phyloP scores from a whole-genome alignment of 176 grass and related monocot genomes.

The Oryza glaberrima region DNA sequence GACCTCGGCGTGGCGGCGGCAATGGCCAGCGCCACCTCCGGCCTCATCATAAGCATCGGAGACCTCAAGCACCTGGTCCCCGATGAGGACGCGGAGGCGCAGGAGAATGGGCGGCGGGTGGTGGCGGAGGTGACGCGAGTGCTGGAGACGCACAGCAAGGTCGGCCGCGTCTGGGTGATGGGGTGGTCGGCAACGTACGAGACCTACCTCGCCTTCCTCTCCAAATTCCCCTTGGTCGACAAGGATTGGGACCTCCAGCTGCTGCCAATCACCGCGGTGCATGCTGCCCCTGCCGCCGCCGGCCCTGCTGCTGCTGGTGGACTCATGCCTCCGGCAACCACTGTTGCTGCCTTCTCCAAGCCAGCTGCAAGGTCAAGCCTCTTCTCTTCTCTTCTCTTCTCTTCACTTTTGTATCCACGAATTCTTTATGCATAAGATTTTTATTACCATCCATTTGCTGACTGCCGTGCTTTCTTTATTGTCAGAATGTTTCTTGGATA shows the following conservation, averaged over 20 bases:
- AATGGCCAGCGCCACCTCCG: conserved; percentile 8
- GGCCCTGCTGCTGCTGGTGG: neutral
- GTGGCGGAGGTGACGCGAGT: conserved; percentile 79
- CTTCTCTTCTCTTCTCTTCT: conserved; percentile 18
- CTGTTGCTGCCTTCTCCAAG: conserved; percentile 38
- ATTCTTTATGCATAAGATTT: conserved; percentile 1
- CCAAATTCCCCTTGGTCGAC: conserved; percentile 85
- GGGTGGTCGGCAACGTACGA: conserved; percentile 93
- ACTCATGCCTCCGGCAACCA: conserved; percentile 15
- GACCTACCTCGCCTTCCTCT: conserved; percentile 89
- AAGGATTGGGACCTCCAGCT: conserved; percentile 96
- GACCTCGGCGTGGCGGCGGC: conserved; percentile 32
- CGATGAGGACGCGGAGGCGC: conserved; percentile 30
- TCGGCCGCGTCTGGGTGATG: conserved; percentile 66
- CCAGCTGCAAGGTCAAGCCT: conserved; percentile 48
- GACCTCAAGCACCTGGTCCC: conserved; percentile 77
- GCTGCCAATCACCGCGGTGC: conserved; percentile 69
- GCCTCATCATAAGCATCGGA: conserved; percentile 69
- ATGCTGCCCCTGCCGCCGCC: conserved; percentile 14
- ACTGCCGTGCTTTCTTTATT: conserved; percentile 17
- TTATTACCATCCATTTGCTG: conserved; percentile 17
- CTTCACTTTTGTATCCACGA: conserved; percentile 15
- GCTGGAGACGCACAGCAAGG: conserved; percentile 58
- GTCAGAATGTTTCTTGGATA: conserved; percentile 6
- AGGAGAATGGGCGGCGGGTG: conserved; percentile 47